phyloP scores from a whole-genome alignment of 2,329 filamentous ascomycete genomes.

The Fusarium burgessii region DNA sequence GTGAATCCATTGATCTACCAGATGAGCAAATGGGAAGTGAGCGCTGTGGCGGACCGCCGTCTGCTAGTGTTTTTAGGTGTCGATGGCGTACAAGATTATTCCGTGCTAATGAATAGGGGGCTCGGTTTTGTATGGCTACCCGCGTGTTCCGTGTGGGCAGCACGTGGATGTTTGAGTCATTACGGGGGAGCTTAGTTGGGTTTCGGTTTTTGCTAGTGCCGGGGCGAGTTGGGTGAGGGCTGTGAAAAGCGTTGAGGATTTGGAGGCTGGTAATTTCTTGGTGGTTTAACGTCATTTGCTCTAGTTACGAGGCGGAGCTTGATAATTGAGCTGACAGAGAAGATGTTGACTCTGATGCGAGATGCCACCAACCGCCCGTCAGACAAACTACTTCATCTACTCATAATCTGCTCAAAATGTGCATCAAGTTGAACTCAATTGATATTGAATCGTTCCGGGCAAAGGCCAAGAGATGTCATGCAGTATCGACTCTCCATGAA shows the following conservation, averaged over 20 bases:
- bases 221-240: background rate
- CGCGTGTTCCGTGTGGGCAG: background rate
- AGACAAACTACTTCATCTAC: no score
- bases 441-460: accelerated
- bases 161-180: slow-evolving; percentile 7
- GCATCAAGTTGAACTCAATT: no score
- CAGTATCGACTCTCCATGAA: background rate
- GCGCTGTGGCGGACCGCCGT: background rate
- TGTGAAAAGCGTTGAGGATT: background rate
- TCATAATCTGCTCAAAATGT: no score
- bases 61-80: background rate
- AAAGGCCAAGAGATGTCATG: background rate
- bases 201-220: background rate
- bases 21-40: background rate
- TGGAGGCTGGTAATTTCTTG: background rate
- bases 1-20: background rate
- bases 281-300: background rate
- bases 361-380: background rate
- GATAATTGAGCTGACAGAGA: background rate
- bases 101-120: slow-evolving; percentile 8
- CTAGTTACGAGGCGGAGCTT: background rate
- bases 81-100: background rate
- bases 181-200: background rate
- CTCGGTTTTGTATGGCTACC: background rate
- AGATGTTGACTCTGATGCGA: background rate